phyloP scores from a whole-genome alignment of 176 grass and related monocot species.

The Stipa capillata region DNA sequence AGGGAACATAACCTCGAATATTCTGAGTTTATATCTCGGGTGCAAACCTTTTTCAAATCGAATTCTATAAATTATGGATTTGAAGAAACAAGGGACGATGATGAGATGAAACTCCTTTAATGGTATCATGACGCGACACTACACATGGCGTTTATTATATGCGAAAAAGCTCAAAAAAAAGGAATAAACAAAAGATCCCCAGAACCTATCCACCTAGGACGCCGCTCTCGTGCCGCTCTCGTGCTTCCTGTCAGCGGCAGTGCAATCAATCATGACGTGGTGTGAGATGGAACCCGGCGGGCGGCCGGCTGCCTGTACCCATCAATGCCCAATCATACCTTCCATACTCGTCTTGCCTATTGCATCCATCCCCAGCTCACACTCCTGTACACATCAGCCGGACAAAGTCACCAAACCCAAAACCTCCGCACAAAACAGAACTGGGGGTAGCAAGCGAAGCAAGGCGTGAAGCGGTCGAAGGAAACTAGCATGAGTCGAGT shows the following conservation, averaged over 20 bases:
- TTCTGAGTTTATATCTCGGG: too few species aligned
- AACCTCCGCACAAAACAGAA: neutral
- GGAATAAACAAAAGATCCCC: neutral
- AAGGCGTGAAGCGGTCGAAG: neutral
- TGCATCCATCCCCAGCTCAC: neutral
- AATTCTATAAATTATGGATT: too few species aligned
- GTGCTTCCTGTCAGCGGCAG: neutral
- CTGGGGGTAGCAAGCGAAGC: slow-evolving; percentile 6
- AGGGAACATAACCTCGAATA: too few species aligned
- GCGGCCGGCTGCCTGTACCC: slow-evolving; percentile 17
- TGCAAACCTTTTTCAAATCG: too few species aligned
- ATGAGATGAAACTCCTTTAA: too few species aligned
- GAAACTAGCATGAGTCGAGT: neutral
- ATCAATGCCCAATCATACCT: slow-evolving; percentile 38
- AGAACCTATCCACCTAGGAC: neutral
- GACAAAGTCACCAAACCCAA: slow-evolving; percentile 1
- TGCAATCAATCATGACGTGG: slow-evolving; percentile 20
- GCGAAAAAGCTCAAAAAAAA: neutral
- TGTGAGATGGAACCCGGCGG: neutral
- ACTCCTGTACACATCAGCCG: neutral
- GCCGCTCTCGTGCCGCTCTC: too few species aligned
- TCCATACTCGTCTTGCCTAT: neutral
- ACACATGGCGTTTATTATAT: too few species aligned
- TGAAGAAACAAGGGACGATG: too few species aligned
- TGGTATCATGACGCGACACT: too few species aligned